Conservation (phyloP, 208 protist species). For the Acanthamoeba sp. region DNA sequence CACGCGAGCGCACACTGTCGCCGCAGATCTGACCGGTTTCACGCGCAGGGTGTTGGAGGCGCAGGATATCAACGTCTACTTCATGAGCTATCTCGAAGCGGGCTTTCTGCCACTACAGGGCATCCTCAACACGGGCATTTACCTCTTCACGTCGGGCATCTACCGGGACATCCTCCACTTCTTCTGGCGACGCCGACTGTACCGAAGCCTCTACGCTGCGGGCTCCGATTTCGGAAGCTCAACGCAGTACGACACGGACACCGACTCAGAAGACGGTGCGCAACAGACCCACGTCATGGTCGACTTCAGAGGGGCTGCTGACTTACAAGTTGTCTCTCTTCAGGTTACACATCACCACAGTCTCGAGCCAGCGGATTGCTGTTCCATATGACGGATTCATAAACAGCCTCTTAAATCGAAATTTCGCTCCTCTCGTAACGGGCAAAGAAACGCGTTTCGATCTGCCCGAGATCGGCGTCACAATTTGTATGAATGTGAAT, state of each 20-base stretch:
- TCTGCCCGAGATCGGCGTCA: too few species aligned
- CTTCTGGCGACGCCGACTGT: not conserved
- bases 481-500: too few species aligned
- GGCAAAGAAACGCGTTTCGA: too few species aligned
- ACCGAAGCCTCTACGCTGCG: not conserved
- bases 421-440: too few species aligned
- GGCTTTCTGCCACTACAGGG: slow-evolving; percentile 7
- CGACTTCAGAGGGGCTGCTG: too few species aligned
- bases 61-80: not conserved
- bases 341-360: too few species aligned
- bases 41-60: not conserved
- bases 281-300: too few species aligned
- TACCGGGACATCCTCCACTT: slow-evolving; percentile 32
- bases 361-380: too few species aligned
- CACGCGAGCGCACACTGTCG: not conserved
- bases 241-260: not conserved
- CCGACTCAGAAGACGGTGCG: not conserved
- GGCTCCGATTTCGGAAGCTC: not conserved
- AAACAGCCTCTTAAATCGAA: too few species aligned
- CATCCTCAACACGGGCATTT: slow-evolving; percentile 29
- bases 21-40: too few species aligned
- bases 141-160: slow-evolving; percentile 39
- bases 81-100: not conserved
- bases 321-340: too few species aligned
- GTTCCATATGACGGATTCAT: too few species aligned